Evolutionary conservation across 345 rosid genomes (phyloP).

Genomic region (Melastoma malabathricum): DNA sequence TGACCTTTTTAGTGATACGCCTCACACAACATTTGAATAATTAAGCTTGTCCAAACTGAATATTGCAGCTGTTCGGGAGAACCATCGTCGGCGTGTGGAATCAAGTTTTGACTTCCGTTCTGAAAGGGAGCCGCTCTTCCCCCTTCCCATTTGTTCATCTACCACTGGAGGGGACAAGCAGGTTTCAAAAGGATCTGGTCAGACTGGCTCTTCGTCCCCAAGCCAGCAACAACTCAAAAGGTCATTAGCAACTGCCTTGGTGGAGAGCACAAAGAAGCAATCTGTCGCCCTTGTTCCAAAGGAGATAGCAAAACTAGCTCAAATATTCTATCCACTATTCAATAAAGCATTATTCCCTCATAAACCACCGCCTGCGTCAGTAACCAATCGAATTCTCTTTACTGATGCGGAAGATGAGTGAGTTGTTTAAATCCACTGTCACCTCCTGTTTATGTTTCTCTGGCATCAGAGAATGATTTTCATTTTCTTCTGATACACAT

Average conservation of each 20-base stretch:
- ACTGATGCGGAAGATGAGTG: constrained; percentile 95
- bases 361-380: constrained; percentile 71
- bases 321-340: constrained; percentile 45
- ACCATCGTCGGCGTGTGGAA: constrained; percentile 43
- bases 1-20: not conserved
- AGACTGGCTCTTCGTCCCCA: constrained; percentile 22
- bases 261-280: constrained; percentile 70
- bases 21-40: not conserved
- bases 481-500: constrained; percentile 5
- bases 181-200: constrained; percentile 15
- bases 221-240: constrained; percentile 48
- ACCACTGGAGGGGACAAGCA: constrained; percentile 26
- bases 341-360: constrained; percentile 69
- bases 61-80: constrained; percentile 50
- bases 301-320: constrained; percentile 63
- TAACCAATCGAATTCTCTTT: constrained; percentile 72
- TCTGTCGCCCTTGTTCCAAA: constrained; percentile 78
- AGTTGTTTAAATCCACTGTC: constrained; percentile 12
- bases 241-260: constrained; percentile 73
- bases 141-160: constrained; percentile 27
- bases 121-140: constrained; percentile 65
- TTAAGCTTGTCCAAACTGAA: constrained; percentile 9
- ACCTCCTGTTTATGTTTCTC: too few relatives aligned
- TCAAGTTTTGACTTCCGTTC: constrained; percentile 29
- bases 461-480: too few relatives aligned